Evolutionary conservation across 2,329 filamentous ascomycete genomes (phyloP), one percentile per base, ranked within the genome.

Genomic region (Trichoderma pleuroti): DNA sequence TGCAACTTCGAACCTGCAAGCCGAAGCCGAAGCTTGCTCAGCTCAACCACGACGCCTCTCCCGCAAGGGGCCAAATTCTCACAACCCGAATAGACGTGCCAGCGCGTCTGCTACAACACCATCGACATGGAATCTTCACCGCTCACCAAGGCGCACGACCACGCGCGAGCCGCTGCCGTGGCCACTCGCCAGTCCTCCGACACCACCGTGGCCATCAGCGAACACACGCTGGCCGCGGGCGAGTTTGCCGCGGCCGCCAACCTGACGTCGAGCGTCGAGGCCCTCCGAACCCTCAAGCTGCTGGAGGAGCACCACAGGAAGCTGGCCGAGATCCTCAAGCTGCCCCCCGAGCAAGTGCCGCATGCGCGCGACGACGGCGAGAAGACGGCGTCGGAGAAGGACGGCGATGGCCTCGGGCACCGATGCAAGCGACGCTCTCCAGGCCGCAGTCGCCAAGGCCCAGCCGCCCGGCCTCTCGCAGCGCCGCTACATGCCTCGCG

Each of bases 231-330:
- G 70, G 96, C 96, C 46, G 95, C 96, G 2, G 91, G 90, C 73
- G 93, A 97, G 79, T 98, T 97, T 80, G 91, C 93, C 72, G 91
- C 91, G 72, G 94, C 94, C 34, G 90, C 93, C n/a, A 87, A 89
- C 72, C 87, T 83, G 61, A 97, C 93, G 9, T 85, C 84, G 52
- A 88, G 85, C 77, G 78, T 86, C 73, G 86, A 97, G 85, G 95
- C 94, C 16, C 82, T 97, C 63, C 90, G 96, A 66, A 96, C 94
- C 11, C 85, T 99, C 72, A 89, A 88, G 74, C 87, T 98, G 3
- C 90, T 99, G 71, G 93, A 98, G 80, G 87, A 92, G 73, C 93
- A 99, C 79, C 96, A 99, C 79, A 88, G 90, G 74, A 90, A 90
- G 73, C 90, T 98, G 14, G 93, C 94, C 18, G 89, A 92, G 73